These are phyloP conservation scores for Oxyria digyna DNA, from an alignment of 148 eudicot genomes.

Conservation along the genomic window DNA sequence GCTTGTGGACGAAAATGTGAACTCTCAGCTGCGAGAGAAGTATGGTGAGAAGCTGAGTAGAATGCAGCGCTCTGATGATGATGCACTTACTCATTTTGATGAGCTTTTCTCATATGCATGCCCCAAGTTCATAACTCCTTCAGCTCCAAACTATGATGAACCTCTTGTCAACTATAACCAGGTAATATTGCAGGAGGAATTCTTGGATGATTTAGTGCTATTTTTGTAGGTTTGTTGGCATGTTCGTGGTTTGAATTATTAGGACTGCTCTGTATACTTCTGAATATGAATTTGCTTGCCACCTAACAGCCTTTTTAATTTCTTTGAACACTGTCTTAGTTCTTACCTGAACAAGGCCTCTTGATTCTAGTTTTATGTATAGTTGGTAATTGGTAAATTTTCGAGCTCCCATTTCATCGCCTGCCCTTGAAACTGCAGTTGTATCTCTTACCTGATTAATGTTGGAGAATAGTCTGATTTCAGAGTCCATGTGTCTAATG, in stretches of 20 bases:
- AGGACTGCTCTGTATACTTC: neutral
- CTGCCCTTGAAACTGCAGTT: neutral
- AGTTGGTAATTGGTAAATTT: neutral
- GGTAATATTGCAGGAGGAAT: too few relatives aligned
- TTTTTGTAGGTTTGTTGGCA: neutral
- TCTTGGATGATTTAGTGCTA: neutral
- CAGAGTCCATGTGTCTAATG: neutral
- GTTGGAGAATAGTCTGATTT: neutral
- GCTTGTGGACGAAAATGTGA: slow-evolving; percentile 92
- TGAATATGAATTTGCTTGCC: neutral
- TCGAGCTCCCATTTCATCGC: neutral
- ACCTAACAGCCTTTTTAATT: neutral
- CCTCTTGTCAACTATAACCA: slow-evolving; percentile 95
- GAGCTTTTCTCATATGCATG: slow-evolving; percentile 99
- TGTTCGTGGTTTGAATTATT: neutral
- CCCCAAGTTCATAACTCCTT: slow-evolving; percentile 94
- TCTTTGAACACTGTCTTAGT: neutral
- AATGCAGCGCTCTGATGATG: slow-evolving; percentile 90
- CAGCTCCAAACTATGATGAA: slow-evolving; percentile 81
- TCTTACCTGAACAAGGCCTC: neutral
- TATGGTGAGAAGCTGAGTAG: slow-evolving; percentile 92
- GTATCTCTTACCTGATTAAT: neutral
- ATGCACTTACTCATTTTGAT: slow-evolving; percentile 75
- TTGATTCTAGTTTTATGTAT: neutral
- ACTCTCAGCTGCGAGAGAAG: slow-evolving; percentile 77